phyloP scores from a whole-genome alignment of 176 grass and related monocot genomes.

The Panicum miliaceum region DNA sequence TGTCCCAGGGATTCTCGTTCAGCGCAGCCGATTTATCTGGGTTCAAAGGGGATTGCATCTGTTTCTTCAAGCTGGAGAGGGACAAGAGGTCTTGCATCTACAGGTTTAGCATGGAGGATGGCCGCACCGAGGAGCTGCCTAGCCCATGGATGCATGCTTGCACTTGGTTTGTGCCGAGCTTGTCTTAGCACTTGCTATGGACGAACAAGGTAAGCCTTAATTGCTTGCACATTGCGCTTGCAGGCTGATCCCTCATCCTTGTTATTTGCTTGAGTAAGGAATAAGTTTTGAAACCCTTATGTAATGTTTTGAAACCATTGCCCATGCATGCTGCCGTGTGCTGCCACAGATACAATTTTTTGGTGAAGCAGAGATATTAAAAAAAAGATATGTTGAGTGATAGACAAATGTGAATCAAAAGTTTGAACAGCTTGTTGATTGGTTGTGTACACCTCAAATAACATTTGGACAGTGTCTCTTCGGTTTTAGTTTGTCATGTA shows the following conservation, averaged over 20 bases:
- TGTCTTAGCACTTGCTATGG: background rate
- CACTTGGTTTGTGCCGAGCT: constrained; percentile 34
- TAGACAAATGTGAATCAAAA: background rate
- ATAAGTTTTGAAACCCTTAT: background rate
- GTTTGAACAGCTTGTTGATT: constrained; percentile 1
- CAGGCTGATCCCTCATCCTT: too few relatives aligned
- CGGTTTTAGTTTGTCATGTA: background rate
- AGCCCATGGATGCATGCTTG: constrained; percentile 12
- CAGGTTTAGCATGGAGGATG: constrained; percentile 28
- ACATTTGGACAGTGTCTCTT: background rate
- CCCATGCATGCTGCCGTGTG: background rate
- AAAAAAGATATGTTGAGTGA: background rate
- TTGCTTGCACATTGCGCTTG: background rate
- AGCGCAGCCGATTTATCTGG: background rate
- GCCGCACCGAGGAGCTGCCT: background rate
- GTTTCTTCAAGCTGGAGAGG: constrained; percentile 24
- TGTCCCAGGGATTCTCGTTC: constrained; percentile 36
- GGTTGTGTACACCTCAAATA: background rate
- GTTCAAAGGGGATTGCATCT: constrained; percentile 22
- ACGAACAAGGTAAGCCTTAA: background rate
- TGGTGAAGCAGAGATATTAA: background rate
- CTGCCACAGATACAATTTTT: background rate
- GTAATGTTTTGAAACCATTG: background rate
- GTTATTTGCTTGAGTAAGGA: background rate
- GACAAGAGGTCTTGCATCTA: constrained; percentile 23